Evolutionary conservation across 1,284 basidiomycete genomes (phyloP).

Genomic region (Moesziomyces antarcticus): DNA sequence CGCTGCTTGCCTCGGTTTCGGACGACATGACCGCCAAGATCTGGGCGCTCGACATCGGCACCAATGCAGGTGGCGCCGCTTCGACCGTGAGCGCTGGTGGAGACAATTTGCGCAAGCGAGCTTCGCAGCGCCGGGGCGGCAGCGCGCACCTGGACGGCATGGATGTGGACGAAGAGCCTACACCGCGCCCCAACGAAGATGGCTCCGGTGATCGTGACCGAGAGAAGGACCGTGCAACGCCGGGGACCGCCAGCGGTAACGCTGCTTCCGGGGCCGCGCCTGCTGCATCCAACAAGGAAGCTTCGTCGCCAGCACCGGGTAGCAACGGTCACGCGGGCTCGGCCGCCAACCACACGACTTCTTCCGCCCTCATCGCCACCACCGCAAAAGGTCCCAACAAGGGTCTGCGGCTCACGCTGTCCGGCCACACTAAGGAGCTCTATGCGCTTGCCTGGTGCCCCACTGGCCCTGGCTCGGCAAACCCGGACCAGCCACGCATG

Average conservation of each 20-base stretch:
- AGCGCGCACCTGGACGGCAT: constrained; percentile 52
- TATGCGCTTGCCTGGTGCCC: constrained; percentile 65
- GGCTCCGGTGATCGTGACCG: constrained; percentile 30
- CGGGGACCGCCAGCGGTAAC: constrained; percentile 21
- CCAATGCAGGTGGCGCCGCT: constrained; percentile 13
- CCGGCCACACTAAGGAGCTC: constrained; percentile 64
- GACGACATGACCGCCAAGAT: constrained; percentile 64
- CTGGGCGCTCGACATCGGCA: constrained; percentile 58
- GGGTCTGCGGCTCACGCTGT: constrained; percentile 45
- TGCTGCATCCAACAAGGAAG: constrained; percentile 20
- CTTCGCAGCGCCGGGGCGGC: constrained; percentile 47
- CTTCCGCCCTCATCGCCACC: constrained; percentile 21
- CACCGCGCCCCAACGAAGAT: constrained; percentile 32
- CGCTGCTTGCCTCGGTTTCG: constrained; percentile 63
- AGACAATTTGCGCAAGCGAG: constrained; percentile 39
- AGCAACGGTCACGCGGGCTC: constrained; percentile 28
- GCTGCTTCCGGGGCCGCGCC: constrained; percentile 1
- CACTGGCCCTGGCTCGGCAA: constrained; percentile 51
- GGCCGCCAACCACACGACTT: constrained; percentile 7
- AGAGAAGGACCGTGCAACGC: constrained; percentile 44
- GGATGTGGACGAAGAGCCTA: constrained; percentile 47
- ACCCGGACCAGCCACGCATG: constrained; percentile 61
- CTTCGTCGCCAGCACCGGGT: constrained; percentile 26
- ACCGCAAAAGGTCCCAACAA: constrained; percentile 51
- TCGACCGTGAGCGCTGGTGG: constrained; percentile 10